Base-by-base conservation (phyloP, 768 basidiomycete genomes). In the Hysterangium stoloniferum region DNA sequence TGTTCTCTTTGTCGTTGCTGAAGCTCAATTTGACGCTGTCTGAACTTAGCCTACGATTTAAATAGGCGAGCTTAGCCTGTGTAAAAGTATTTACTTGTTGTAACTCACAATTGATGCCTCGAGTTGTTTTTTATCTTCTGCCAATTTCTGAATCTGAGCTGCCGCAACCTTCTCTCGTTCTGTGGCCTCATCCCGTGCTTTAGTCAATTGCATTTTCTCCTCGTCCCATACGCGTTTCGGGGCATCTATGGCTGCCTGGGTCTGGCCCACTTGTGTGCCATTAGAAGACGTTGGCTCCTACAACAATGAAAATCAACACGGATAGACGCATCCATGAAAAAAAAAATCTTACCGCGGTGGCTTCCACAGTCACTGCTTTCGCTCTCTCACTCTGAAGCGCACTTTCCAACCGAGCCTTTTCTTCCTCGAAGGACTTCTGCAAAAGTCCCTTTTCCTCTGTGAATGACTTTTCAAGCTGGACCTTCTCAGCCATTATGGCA, bases 181-280 rank as follows among this genome's bases (percentile, higher is more conserved):
- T 5, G 76, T 53, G 2, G 80, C 80, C n/a, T 82, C 78, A 52
- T 75, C 82, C 6, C 79, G 78, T 24, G 72, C 70, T 56, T 78
- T 77, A 31, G 71, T 49, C 1, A 89, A 67, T 47, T 77, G 74
- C 0, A 65, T 70, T 57, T 80, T 86, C 60, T 86, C 83, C 1
- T 68, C 58, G 50, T 85, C 82, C 76, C 78, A 78, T 15, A 64
- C 62, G 12, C 57, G 54, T 46, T 68, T 72, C 27, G 60, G 59
- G 31, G 65, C 62, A 12, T 70, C 67, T 3, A 69, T 52, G 1
- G 57, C 59, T 4, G 60, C 58, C 1, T 55, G 29, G 28, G 55
- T 50, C 4, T 49, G 38, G 8, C 45, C 54, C 1, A 52, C 24
- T 9, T 51, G 52, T 4, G 53, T 42, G 45, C 52, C 46, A 44